These are phyloP conservation scores for Vaccinium corymbosum DNA, from an alignment of 148 eudicot genomes.

Conservation along the genomic window DNA sequence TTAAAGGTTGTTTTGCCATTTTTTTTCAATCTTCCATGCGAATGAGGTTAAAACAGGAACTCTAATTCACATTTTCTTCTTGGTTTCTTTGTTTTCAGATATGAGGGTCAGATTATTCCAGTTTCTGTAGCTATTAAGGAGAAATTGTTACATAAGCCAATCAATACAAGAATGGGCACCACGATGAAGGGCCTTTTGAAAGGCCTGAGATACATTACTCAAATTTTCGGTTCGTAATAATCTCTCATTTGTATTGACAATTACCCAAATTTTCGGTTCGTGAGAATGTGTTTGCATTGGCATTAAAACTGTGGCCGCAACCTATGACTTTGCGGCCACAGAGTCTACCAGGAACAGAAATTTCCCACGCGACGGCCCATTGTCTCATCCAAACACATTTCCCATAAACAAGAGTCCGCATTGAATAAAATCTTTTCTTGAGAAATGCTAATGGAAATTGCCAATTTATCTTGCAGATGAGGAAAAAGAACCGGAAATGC, in stretches of 20 bases:
- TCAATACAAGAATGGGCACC: slow-evolving; percentile 14
- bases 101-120: neutral
- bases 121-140: slow-evolving; percentile 11
- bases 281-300: too few species aligned
- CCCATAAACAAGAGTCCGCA: too few species aligned
- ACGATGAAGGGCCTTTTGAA: slow-evolving; percentile 54
- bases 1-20: neutral
- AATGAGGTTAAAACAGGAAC: neutral
- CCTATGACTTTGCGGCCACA: neutral
- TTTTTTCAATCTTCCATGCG: too few species aligned
- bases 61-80: neutral
- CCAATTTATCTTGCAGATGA: slow-evolving; percentile 34
- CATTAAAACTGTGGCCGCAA: neutral
- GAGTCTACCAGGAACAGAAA: too few species aligned
- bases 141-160: neutral
- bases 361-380: neutral
- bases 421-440: neutral
- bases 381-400: too few species aligned
- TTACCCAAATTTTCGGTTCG: neutral
- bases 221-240: slow-evolving; percentile 32
- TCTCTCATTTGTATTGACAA: neutral
- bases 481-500: slow-evolving; percentile 58
- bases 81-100: slow-evolving; percentile 1
- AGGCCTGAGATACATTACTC: slow-evolving; percentile 48
- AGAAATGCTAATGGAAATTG: neutral